These are phyloP conservation scores for Thamnidium elegans DNA, from an alignment of 192 early-diverging fungal species.

Conservation along the genomic window DNA sequence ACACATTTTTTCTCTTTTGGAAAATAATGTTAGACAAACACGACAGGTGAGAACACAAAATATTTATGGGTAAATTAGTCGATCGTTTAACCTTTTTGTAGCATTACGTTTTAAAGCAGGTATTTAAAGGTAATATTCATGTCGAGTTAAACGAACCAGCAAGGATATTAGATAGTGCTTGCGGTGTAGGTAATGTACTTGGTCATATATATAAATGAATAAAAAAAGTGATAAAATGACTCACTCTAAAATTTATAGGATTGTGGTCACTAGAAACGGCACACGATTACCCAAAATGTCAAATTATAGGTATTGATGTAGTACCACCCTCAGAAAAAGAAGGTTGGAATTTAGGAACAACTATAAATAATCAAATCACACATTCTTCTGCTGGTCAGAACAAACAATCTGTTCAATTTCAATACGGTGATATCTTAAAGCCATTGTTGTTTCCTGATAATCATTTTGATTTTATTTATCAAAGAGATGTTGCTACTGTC, in stretches of 20 bases:
- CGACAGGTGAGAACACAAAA: slow-evolving; percentile 12
- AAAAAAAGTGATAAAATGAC: too few relatives aligned
- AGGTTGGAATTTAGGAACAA: not conserved
- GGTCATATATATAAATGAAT: too few relatives aligned
- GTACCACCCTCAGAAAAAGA: slow-evolving; percentile 23
- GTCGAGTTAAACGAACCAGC: not conserved
- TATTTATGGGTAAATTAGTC: not conserved
- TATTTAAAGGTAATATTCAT: slow-evolving; percentile 24
- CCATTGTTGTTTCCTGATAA: slow-evolving; percentile 43
- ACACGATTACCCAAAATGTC: slow-evolving; percentile 40
- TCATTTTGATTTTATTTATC: slow-evolving; percentile 47
- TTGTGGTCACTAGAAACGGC: slow-evolving; percentile 47
- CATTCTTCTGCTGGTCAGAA: not conserved
- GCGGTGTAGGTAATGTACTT: slow-evolving; percentile 17
- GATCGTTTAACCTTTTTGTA: not conserved
- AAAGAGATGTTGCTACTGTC: slow-evolving; percentile 25
- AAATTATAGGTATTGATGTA: slow-evolving; percentile 49
- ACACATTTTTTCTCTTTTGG: not conserved
- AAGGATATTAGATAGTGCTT: slow-evolving; percentile 25
- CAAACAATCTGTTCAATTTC: not conserved
- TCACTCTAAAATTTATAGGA: slow-evolving; percentile 8
- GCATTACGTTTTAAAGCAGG: slow-evolving; percentile 31
- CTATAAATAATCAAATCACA: not conserved
- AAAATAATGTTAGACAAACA: slow-evolving; percentile 11
- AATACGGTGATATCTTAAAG: slow-evolving; percentile 36